A percentile compares a stretch with the other conserved stretches of the same genome.
Evolutionary conservation across 345 rosid genomes (phyloP).

Genomic region (Schrenkiella parvula): DNA sequence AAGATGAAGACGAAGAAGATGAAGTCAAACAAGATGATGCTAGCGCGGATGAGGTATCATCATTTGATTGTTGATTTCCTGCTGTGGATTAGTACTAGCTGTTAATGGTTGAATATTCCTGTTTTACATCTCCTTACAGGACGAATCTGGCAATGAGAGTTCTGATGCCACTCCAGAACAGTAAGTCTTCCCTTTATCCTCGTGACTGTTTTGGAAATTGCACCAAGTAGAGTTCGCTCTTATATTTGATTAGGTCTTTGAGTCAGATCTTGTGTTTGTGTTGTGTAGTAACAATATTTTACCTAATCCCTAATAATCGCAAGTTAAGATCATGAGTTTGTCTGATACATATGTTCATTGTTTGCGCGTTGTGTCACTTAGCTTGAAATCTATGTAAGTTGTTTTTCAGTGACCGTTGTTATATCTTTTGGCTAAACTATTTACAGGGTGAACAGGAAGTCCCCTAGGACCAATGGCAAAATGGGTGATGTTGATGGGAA

Average conservation of each 20-base stretch:
- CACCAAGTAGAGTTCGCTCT: neutral
- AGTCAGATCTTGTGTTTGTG: neutral
- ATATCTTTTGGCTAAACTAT: neutral
- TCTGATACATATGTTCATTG: neutral
- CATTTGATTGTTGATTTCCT: neutral
- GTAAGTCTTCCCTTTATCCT: slow-evolving; percentile 19
- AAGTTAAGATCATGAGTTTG: neutral
- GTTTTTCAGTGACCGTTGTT: neutral
- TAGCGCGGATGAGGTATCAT: slow-evolving; percentile 16
- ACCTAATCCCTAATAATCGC: neutral
- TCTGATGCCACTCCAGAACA: neutral
- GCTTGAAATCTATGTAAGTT: neutral
- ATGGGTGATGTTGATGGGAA: slow-evolving; percentile 14
- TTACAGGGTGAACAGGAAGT: neutral
- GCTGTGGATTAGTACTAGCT: neutral
- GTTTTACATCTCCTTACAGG: neutral
- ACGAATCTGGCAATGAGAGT: neutral
- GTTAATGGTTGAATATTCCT: neutral
- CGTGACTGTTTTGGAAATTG: neutral
- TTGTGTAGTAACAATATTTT: neutral
- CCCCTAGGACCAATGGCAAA: neutral
- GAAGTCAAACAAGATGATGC: too few relatives aligned
- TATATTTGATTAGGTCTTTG: neutral
- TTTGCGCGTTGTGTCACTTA: neutral
- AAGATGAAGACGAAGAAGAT: too few relatives aligned